Conservation (phyloP, 768 basidiomycete genomes). For the Tephrocybe sp. region DNA sequence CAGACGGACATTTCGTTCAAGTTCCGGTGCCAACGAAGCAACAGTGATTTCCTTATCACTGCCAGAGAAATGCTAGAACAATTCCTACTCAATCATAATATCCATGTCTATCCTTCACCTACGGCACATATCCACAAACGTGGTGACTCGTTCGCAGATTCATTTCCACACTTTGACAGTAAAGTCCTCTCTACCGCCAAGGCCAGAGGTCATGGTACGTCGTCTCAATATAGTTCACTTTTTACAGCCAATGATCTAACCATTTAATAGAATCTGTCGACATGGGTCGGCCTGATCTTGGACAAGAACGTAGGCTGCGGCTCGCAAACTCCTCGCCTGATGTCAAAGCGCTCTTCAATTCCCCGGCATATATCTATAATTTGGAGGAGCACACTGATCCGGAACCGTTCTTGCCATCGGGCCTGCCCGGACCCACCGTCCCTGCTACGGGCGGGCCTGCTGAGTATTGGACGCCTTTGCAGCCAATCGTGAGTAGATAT, state of each 20-base stretch:
- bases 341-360: conserved; percentile 93
- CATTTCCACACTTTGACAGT: conserved; percentile 95
- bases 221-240: neutral
- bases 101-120: conserved; percentile 79
- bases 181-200: conserved; percentile 84
- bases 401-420: conserved; percentile 54
- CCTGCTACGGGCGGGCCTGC: conserved; percentile 8
- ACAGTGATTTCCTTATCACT: conserved; percentile 88
- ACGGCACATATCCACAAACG: conserved; percentile 81
- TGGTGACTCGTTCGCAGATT: conserved; percentile 91
- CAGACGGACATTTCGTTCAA: conserved; percentile 88
- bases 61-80: conserved; percentile 93
- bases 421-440: conserved; percentile 31
- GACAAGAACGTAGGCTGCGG: conserved; percentile 72
- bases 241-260: neutral
- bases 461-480: conserved; percentile 78
- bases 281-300: conserved; percentile 69
- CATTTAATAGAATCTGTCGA: conserved; percentile 66
- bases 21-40: conserved; percentile 93
- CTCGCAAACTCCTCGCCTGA: conserved; percentile 90
- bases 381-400: conserved; percentile 71
- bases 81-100: conserved; percentile 80
- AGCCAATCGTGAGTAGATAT: conserved; percentile 62
- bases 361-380: conserved; percentile 80
- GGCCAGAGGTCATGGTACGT: conserved; percentile 60